phyloP scores from a whole-genome alignment of 441 rosid species.

The Euphorbia schlechtendalii region DNA sequence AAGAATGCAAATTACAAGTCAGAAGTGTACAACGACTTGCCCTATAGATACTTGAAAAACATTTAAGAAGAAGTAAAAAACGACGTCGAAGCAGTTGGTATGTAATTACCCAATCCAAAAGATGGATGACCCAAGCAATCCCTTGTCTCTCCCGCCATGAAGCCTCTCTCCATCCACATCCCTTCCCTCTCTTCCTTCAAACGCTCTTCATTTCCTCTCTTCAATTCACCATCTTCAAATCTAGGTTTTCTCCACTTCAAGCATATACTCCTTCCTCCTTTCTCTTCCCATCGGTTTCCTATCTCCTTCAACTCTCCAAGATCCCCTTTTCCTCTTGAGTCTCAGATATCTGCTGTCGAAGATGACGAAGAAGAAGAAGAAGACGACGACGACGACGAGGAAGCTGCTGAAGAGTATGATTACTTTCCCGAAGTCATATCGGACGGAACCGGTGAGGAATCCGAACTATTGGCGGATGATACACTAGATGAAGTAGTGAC shows the following conservation, averaged over 20 bases:
- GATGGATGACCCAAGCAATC: background rate
- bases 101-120: too few species aligned
- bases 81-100: too few species aligned
- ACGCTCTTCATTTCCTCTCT: constrained; percentile 17
- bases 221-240: constrained; percentile 19
- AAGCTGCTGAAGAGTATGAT: constrained; percentile 65
- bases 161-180: constrained; percentile 39
- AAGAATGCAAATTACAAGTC: too few species aligned
- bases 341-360: constrained; percentile 50
- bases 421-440: constrained; percentile 27
- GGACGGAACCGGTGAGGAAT: constrained; percentile 52
- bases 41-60: too few species aligned
- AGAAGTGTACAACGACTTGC: too few species aligned
- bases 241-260: constrained; percentile 21
- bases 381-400: constrained; percentile 52
- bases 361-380: constrained; percentile 40
- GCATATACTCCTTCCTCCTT: constrained; percentile 15
- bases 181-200: constrained; percentile 13
- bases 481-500: constrained; percentile 7
- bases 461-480: constrained; percentile 33
- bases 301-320: constrained; percentile 29
- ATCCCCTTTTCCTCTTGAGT: constrained; percentile 37
- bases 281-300: constrained; percentile 14
- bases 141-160: constrained; percentile 53
- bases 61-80: too few species aligned